These are phyloP conservation scores for Fusarium pseudograminearum DNA, from an alignment of 2,329 filamentous ascomycete species.

Conservation along the genomic window DNA sequence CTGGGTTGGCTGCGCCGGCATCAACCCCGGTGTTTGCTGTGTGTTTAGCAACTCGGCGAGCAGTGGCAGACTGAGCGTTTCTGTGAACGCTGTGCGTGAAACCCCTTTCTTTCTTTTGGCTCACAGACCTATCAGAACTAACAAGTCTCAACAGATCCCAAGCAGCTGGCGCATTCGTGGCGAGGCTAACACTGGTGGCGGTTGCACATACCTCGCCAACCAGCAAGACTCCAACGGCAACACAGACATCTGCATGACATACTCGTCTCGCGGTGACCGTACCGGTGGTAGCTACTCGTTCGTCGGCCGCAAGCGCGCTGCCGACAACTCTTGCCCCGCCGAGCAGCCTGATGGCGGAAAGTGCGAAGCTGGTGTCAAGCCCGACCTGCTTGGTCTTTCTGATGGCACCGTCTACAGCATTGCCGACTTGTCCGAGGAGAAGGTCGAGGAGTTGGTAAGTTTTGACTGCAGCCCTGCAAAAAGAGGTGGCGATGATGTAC, in stretches of 20 bases:
- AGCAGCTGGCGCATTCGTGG: neutral
- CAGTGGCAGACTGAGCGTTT: neutral
- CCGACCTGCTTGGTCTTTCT: neutral
- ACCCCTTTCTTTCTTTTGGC: no score
- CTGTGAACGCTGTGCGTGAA: neutral
- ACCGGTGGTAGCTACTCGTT: neutral
- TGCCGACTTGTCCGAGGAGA: neutral
- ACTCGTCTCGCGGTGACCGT: neutral
- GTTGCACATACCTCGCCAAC: neutral
- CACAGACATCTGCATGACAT: neutral
- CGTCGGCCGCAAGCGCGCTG: neutral
- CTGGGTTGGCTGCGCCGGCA: neutral
- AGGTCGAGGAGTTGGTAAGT: neutral
- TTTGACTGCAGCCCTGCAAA: accelerated
- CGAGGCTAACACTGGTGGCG: neutral
- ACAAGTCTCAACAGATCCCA: neutral
- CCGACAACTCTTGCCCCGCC: neutral
- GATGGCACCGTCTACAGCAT: neutral
- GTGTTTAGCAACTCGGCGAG: neutral
- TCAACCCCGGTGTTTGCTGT: neutral
- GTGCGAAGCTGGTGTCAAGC: neutral
- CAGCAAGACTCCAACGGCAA: neutral
- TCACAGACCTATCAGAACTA: neutral
- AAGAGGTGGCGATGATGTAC: neutral
- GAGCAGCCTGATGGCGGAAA: neutral